These are phyloP conservation scores for Aleurites moluccanus DNA, from an alignment of 441 rosid species.

Conservation along the genomic window DNA sequence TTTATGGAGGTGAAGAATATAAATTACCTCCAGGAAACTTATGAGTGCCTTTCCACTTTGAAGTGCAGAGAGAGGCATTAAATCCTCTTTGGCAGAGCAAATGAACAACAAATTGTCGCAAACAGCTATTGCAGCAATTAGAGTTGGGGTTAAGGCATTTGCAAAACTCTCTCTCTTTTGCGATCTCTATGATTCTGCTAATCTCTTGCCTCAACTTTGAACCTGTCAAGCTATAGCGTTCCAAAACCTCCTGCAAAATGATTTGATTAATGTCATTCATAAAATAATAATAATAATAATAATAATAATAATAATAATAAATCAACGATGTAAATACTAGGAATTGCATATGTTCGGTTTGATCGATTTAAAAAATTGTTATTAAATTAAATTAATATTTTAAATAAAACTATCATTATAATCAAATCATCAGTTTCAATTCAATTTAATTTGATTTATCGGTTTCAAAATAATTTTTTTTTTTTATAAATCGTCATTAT, in stretches of 20 bases:
- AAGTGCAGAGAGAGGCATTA: constrained; percentile 36
- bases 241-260: constrained; percentile 40
- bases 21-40: constrained; percentile 44
- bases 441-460: too few species aligned
- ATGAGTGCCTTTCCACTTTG: constrained; percentile 44
- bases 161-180: constrained; percentile 29
- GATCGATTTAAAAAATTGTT: too few species aligned
- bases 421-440: too few species aligned
- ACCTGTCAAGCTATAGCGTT: constrained; percentile 29
- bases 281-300: not conserved
- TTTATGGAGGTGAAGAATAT: not conserved
- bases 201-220: constrained; percentile 38
- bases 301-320: not conserved
- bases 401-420: too few species aligned
- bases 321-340: too few species aligned
- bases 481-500: too few species aligned
- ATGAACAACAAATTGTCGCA: constrained; percentile 33
- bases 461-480: too few species aligned
- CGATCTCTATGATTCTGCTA: constrained; percentile 26
- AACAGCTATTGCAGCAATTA: constrained; percentile 36
- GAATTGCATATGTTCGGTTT: too few species aligned
- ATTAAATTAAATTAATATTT: too few species aligned
- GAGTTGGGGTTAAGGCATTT: constrained; percentile 29
- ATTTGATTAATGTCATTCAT: not conserved
- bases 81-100: constrained; percentile 37